Conservation (phyloP, 345 rosid species). For the Hibiscus mutabilis region DNA sequence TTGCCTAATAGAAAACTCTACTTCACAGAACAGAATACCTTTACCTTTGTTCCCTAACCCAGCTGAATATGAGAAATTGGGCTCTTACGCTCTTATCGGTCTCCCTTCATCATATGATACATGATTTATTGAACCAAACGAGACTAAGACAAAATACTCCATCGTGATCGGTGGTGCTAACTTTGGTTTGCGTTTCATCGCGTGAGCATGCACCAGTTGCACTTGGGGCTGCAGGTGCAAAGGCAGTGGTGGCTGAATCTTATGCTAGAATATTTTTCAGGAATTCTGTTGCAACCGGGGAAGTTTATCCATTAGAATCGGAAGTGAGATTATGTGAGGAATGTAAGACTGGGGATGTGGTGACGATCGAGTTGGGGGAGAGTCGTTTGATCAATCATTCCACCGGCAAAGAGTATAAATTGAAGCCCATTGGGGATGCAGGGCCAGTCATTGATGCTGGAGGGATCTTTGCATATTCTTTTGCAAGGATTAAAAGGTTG, state of each 20-base stretch:
- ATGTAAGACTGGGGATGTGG: slow-evolving; percentile 74
- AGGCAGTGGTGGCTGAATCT: slow-evolving; percentile 74
- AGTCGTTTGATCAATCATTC: slow-evolving; percentile 70
- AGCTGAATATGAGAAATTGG: slow-evolving; percentile 76
- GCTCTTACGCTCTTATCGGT: slow-evolving; percentile 71
- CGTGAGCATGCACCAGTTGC: slow-evolving; percentile 97
- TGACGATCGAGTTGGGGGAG: slow-evolving; percentile 62
- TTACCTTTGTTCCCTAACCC: slow-evolving; percentile 84
- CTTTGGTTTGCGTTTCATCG: slow-evolving; percentile 88
- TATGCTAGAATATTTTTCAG: slow-evolving; percentile 88
- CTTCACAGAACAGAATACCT: slow-evolving; percentile 41
- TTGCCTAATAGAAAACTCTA: neutral
- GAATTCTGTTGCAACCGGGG: slow-evolving; percentile 85
- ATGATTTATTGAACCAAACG: slow-evolving; percentile 51
- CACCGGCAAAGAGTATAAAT: slow-evolving; percentile 67
- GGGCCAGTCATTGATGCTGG: slow-evolving; percentile 88
- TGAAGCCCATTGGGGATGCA: slow-evolving; percentile 85
- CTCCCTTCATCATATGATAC: slow-evolving; percentile 62
- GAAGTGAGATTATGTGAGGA: slow-evolving; percentile 81
- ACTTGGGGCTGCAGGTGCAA: slow-evolving; percentile 79
- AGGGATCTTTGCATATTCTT: slow-evolving; percentile 79
- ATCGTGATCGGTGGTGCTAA: slow-evolving; percentile 80
- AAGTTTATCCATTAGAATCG: slow-evolving; percentile 69
- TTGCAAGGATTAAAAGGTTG: slow-evolving; percentile 51
- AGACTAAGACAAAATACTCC: slow-evolving; percentile 55